A percentile compares a stretch with the other conserved stretches of the same genome.
Conservation (phyloP, 352 stramenopile genomes). For the Globisporangium radiosum region DNA sequence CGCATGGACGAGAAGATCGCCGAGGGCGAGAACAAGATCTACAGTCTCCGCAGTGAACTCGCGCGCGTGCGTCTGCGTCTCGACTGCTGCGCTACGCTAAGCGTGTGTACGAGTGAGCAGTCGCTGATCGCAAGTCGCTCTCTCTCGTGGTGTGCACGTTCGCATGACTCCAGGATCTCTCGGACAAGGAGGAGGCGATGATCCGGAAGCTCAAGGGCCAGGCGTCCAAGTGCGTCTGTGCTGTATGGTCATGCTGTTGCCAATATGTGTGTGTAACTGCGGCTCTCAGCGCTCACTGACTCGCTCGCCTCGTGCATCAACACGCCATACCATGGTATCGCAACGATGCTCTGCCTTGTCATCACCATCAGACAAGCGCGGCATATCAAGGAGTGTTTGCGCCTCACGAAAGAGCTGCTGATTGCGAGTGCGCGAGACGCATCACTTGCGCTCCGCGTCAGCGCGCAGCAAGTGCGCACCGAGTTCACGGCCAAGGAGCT, state of each 20-base stretch:
- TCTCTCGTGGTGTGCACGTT: too few species aligned
- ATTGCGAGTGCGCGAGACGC: slow-evolving; percentile 42
- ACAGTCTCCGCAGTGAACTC: slow-evolving; percentile 64
- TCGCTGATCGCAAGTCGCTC: too few species aligned
- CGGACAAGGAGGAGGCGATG: slow-evolving; percentile 68
- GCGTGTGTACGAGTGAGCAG: not conserved
- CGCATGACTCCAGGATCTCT: slow-evolving; percentile 41
- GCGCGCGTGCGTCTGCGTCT: slow-evolving; percentile 30
- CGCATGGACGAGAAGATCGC: slow-evolving; percentile 71
- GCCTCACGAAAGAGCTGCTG: slow-evolving; percentile 47
- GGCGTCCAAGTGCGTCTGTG: slow-evolving; percentile 44
- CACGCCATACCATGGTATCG: not conserved
- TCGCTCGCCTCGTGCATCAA: not conserved
- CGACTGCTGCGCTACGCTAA: not conserved
- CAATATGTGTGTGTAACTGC: too few species aligned
- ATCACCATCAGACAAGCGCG: slow-evolving; percentile 41
- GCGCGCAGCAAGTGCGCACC: slow-evolving; percentile 60
- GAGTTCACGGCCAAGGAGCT: slow-evolving; percentile 60
- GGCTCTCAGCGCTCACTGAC: not conserved
- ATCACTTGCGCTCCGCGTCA: slow-evolving; percentile 43
- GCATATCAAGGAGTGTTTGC: slow-evolving; percentile 56
- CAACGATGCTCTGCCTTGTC: slow-evolving; percentile 1
- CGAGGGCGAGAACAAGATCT: slow-evolving; percentile 63
- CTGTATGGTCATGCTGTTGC: too few species aligned
- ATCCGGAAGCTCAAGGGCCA: slow-evolving; percentile 70